These are phyloP conservation scores for Populus nigra DNA, from an alignment of 345 rosid genomes.

Conservation along the genomic window DNA sequence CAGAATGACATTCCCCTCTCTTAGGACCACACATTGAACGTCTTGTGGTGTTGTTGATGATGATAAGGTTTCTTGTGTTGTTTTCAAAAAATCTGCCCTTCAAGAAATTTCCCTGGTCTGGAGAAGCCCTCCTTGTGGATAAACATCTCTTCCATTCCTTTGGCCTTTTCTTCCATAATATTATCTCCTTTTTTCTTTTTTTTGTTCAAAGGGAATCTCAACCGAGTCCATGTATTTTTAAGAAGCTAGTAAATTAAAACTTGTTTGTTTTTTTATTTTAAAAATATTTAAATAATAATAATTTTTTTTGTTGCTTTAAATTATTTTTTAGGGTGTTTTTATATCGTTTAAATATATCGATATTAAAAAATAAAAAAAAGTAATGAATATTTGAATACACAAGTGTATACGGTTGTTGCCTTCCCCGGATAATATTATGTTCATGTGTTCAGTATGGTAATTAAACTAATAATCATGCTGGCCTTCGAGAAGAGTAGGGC, in stretches of 20 bases:
- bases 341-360: too few species aligned
- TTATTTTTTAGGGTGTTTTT: too few species aligned
- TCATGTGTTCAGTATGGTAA: constrained; percentile 2
- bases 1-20: background rate
- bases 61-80: background rate
- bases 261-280: too few species aligned
- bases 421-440: background rate
- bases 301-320: too few species aligned
- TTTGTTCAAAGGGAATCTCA: too few species aligned
- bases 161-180: background rate
- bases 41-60: background rate
- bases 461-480: background rate
- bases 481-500: background rate
- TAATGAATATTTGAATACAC: too few species aligned
- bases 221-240: background rate
- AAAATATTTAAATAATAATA: too few species aligned
- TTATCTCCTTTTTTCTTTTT: background rate
- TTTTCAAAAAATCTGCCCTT: background rate
- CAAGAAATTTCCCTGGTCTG: background rate
- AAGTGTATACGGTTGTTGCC: too few species aligned
- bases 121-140: background rate
- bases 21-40: background rate
- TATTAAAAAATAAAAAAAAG: too few species aligned
- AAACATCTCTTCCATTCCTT: background rate
- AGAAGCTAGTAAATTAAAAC: background rate